Conservation (phyloP, 129 eudicot genomes). For the Ambrosia artemisiifolia region DNA sequence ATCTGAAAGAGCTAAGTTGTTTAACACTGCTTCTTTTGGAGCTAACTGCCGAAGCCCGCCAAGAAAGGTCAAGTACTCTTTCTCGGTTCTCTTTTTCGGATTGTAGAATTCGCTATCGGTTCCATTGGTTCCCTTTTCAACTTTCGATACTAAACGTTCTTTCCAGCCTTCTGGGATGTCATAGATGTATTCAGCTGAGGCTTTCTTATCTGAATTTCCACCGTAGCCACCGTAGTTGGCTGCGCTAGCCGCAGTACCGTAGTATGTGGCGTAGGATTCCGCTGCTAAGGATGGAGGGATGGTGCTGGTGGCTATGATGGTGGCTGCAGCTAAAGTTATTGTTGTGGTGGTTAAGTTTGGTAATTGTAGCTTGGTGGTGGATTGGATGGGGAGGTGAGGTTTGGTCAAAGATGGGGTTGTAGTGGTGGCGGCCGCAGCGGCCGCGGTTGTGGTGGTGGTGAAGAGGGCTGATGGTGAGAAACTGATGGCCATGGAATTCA, state of each 20-base stretch:
- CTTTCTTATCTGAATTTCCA: constrained; percentile 79
- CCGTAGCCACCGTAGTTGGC: constrained; percentile 98
- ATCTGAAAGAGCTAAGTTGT: constrained; percentile 82
- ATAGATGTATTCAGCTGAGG: constrained; percentile 86
- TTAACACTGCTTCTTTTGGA: constrained; percentile 69
- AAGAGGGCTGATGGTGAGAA: constrained; percentile 85
- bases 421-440: constrained; percentile 37
- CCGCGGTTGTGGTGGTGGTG: constrained; percentile 47
- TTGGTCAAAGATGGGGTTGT: constrained; percentile 34
- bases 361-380: constrained; percentile 35
- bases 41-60: constrained; percentile 68
- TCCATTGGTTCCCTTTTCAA: constrained; percentile 94
- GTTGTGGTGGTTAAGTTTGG: constrained; percentile 51
- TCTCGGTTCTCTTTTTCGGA: constrained; percentile 75
- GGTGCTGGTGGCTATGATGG: constrained; percentile 40
- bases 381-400: constrained; percentile 44
- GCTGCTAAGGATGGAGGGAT: constrained; percentile 42
- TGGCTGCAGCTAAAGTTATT: constrained; percentile 36
- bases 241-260: constrained; percentile 96
- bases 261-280: constrained; percentile 53
- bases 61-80: constrained; percentile 70
- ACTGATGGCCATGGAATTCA: constrained; percentile 69
- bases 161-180: constrained; percentile 97
- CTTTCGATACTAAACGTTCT: constrained; percentile 75
- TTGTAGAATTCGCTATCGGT: constrained; percentile 94